These are phyloP conservation scores for Gossypium australe DNA, from an alignment of 345 rosid species.

Conservation along the genomic window DNA sequence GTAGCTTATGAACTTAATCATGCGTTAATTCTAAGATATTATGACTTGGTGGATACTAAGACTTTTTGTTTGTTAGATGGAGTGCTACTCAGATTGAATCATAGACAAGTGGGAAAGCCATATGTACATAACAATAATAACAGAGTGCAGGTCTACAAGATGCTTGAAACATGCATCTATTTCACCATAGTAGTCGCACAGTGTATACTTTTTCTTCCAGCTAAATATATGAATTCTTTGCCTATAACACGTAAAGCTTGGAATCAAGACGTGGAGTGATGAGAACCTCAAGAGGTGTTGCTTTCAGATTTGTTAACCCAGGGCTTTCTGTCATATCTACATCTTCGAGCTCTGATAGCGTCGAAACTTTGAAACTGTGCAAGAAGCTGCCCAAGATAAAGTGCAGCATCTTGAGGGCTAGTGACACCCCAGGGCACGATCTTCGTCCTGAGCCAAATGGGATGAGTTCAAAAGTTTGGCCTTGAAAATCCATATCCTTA, in stretches of 20 bases:
- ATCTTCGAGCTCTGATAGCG: not conserved
- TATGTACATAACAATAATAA: too few relatives aligned
- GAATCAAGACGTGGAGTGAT: slow-evolving; percentile 26
- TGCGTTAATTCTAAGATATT: not conserved
- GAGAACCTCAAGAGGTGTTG: slow-evolving; percentile 39
- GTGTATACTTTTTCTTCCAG: too few relatives aligned
- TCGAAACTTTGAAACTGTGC: slow-evolving; percentile 27
- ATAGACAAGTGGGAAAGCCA: too few relatives aligned
- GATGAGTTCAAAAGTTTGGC: slow-evolving; percentile 29
- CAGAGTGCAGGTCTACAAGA: too few relatives aligned
- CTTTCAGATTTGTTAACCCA: slow-evolving; percentile 28
- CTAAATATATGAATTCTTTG: too few relatives aligned
- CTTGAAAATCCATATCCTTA: slow-evolving; percentile 12
- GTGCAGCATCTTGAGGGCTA: slow-evolving; percentile 28
- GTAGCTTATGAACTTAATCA: not conserved
- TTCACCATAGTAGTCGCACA: too few relatives aligned
- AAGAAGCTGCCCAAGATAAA: slow-evolving; percentile 32
- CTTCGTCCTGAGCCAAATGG: slow-evolving; percentile 36
- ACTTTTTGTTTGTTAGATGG: too few relatives aligned
- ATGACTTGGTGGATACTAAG: not conserved
- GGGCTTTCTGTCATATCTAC: slow-evolving; percentile 33
- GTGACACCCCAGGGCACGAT: slow-evolving; percentile 28
- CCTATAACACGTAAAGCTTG: slow-evolving; percentile 5
- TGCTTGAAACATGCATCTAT: too few relatives aligned
- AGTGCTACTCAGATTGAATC: too few relatives aligned